phyloP scores from a whole-genome alignment of 257 asterid species.

The Solanum lycopersicoides region DNA sequence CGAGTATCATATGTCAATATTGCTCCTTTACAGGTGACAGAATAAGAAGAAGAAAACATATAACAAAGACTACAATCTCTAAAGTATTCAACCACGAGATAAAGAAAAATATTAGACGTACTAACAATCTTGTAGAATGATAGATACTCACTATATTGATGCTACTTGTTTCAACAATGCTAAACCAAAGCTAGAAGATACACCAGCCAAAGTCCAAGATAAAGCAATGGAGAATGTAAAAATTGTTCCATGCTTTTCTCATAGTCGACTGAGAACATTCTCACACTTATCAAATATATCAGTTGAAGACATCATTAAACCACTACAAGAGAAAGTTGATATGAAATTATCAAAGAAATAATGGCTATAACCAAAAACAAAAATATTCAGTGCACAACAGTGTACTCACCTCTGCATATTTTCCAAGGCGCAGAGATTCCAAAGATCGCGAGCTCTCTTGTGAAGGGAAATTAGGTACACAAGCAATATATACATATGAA shows the following conservation, averaged over 20 bases:
- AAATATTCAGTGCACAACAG: too few species aligned
- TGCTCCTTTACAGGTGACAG: background rate
- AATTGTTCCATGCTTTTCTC: background rate
- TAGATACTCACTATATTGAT: background rate
- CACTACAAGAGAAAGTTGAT: too few species aligned
- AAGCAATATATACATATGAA: background rate
- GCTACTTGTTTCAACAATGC: background rate
- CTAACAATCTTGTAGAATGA: conserved; percentile 1
- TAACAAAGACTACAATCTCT: conserved; percentile 47
- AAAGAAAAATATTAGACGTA: conserved; percentile 1
- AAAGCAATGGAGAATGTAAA: background rate
- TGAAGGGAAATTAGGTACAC: too few species aligned
- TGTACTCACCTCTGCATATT: too few species aligned
- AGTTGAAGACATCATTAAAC: too few species aligned
- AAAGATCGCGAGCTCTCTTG: too few species aligned
- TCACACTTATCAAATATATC: too few species aligned
- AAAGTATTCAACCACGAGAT: conserved; percentile 42
- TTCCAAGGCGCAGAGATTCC: too few species aligned
- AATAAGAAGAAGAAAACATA: background rate
- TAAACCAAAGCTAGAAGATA: background rate
- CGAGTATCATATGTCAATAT: background rate
- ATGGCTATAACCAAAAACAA: too few species aligned
- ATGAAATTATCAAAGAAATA: too few species aligned
- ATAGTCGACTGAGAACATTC: too few species aligned
- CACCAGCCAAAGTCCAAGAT: background rate